These are phyloP conservation scores for Thermomyces lanuginosus DNA, from an alignment of 2,329 filamentous ascomycete genomes.

Conservation along the genomic window DNA sequence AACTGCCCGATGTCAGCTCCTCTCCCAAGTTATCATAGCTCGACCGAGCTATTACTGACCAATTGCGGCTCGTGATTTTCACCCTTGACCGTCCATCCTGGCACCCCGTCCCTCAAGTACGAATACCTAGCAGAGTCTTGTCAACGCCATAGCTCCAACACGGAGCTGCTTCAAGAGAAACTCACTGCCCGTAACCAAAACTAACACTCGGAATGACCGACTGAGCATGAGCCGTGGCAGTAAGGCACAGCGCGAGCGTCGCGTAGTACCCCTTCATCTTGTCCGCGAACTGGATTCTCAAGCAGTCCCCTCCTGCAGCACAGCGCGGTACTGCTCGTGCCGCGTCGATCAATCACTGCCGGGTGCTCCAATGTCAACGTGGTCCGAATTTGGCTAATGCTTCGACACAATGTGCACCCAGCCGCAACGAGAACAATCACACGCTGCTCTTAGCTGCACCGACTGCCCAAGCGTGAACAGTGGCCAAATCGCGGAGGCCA, in stretches of 20 bases:
- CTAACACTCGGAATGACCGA: constrained; percentile 57
- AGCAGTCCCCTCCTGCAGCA: too few species aligned
- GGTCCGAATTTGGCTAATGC: too few species aligned
- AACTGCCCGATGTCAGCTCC: constrained; percentile 31
- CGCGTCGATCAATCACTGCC: too few species aligned
- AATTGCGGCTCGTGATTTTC: constrained; percentile 41
- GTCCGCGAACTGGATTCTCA: too few species aligned
- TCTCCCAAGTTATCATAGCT: not conserved
- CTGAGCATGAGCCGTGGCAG: too few species aligned
- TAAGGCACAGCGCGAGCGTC: constrained; percentile 27
- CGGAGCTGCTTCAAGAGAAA: not conserved
- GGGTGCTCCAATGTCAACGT: too few species aligned
- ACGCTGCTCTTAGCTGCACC: constrained; percentile 10
- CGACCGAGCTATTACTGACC: constrained; percentile 14
- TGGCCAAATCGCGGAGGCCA: too few species aligned
- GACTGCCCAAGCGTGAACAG: too few species aligned
- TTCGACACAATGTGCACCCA: too few species aligned
- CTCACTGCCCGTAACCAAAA: constrained; percentile 54
- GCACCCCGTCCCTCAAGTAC: constrained; percentile 32
- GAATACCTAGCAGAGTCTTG: constrained; percentile 40
- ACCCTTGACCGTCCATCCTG: constrained; percentile 39
- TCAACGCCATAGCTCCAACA: constrained; percentile 2
- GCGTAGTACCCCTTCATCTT: too few species aligned
- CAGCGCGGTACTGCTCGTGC: too few species aligned
- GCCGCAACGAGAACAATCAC: too few species aligned